phyloP scores from a whole-genome alignment of 192 early-diverging fungal species.

The Mortierella antarctica region DNA sequence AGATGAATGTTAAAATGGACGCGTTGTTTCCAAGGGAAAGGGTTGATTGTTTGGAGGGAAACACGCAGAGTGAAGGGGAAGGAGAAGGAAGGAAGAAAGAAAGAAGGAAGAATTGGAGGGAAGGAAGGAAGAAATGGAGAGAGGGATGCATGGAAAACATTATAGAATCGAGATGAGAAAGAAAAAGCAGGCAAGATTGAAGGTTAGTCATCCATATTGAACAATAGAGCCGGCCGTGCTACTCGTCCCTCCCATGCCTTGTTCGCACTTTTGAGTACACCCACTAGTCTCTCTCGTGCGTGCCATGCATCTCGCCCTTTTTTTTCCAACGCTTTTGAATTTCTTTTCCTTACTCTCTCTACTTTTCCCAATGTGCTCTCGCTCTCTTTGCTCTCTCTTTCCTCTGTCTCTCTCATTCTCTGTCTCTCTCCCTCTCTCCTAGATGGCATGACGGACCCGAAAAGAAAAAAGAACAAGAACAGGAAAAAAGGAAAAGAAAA shows the following conservation, averaged over 20 bases:
- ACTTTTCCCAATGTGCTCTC: background rate
- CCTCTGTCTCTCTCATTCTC: background rate
- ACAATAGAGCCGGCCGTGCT: no score
- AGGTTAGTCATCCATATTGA: background rate
- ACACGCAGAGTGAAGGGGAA: background rate
- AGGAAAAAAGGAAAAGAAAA: background rate
- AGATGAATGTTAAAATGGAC: background rate
- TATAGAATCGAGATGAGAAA: background rate
- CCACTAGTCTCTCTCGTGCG: background rate
- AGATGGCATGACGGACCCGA: background rate
- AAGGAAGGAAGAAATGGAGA: conserved; percentile 3
- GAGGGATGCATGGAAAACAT: background rate
- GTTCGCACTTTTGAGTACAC: background rate
- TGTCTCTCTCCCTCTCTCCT: background rate
- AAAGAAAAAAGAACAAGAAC: background rate
- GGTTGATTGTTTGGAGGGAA: background rate
- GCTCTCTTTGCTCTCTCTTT: background rate
- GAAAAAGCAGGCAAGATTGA: conserved; percentile 3
- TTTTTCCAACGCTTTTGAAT: background rate
- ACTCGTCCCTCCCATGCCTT: no score
- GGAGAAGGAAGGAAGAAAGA: background rate
- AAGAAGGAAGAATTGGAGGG: background rate
- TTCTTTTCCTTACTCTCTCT: background rate
- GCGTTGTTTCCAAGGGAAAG: background rate
- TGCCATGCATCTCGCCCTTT: background rate